Evolutionary conservation across 2,329 filamentous ascomycete species (phyloP), one percentile per base, ranked within the genome.

Genomic region (Diplocarpon mali): DNA sequence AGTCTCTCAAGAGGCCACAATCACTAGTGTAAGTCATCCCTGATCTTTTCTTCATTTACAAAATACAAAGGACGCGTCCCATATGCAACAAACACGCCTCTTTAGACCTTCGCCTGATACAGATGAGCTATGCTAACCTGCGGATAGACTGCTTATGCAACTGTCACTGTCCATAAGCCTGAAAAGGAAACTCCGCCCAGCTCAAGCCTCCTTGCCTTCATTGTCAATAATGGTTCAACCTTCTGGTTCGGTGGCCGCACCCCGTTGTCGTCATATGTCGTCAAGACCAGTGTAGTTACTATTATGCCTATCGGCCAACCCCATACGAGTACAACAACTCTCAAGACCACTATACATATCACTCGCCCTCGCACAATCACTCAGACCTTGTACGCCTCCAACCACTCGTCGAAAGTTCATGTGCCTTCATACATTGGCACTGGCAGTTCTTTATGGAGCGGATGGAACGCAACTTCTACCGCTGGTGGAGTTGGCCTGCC

Each of bases 391-490:
- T 40, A 49, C 11, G 34, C 24, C n/a, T n/a, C 27, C 13, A 29
- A 31, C 13, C 38, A 7, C 20, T 24, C 20, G 7, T 24, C 20
- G 20, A 24, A 17, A 7, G 16, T 20, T 10, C 29, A 28, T 15
- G 14, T 24, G n/a, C 14, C 44, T 27, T 14, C 17, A 14, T n/a
- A 14, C 13, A 17, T 36, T 38, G 30, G 20, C 37, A 40, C 28
- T 29, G 29, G 17, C n/a, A 37, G 15, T 34, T n/a, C 35, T 17
- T 37, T 32, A 12, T 45, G 32, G 37, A 20, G 8, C 32, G 56
- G 56, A 32, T 58, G 54, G 56, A 57, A 58, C 31, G 35, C 29
- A 20, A 50, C 52, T 5, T 49, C 49, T 9, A 39, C 40, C 29
- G 29, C 42, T 30, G 32, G 4, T 36, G 36, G 40, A 11, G 15